Base-by-base conservation (phyloP, 495 filamentous ascomycete species). In the Aspergillus campestris region DNA sequence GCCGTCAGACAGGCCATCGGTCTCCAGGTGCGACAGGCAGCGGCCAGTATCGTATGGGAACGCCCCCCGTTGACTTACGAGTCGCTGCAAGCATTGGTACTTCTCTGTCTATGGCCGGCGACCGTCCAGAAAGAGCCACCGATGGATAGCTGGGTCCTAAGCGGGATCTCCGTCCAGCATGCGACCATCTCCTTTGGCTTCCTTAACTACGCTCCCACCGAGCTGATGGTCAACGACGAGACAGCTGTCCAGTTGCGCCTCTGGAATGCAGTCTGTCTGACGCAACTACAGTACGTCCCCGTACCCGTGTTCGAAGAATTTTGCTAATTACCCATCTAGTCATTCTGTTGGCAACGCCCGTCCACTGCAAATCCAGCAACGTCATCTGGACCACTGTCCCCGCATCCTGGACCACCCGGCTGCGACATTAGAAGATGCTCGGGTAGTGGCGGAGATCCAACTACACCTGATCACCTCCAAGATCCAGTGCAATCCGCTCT, bases 141-240 rank as follows among this genome's bases (percentile, higher is more conserved):
- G 27, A 64, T 69, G 49, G 66, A 69, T 38, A 64, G 62, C 55
- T 69, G 66, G 66, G 55, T 69, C 30, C 44, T 69, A 57, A 69
- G 66, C 52, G 64, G 64, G 54, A 62, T 64, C 49, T 64, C 64
- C 18, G 64, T 69, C 47, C 64, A 69, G 43, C 66, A 69, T 55
- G 64, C 64, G 14, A 54, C 64, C 8, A 50, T 56, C 30, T 59
- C 63, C 28, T 65, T 69, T 48, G 50, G 49, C 15, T 65, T 66
- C 34, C 53, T 66, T 29, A 60, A 60, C 39, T 47, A 45, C 27
- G 34, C 41, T 5, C 55, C 58, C 7, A 42, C 36, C 12, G 65
- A 65, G 34, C 49, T 39, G 33, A 38, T 58, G 32, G 47, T 63
- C 15, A 50, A 55, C 14, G 58, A 65, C 38, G 60, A 64, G n/a